These are phyloP conservation scores for Vitis riparia DNA, from an alignment of 164 flowering plant species.

Conservation along the genomic window DNA sequence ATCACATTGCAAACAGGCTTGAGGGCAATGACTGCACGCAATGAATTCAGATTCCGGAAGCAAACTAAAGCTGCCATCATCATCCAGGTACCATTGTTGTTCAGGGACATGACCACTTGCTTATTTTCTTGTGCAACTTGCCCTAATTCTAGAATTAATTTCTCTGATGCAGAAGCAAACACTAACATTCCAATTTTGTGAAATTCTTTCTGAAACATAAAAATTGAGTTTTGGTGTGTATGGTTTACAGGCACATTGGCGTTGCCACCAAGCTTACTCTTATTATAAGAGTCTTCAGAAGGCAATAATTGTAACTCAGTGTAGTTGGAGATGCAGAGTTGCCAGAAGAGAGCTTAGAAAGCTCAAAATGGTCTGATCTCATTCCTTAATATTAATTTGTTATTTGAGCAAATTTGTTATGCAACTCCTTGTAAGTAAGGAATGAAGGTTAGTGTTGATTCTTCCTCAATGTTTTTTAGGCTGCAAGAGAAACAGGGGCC, in stretches of 20 bases:
- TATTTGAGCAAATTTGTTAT: background rate
- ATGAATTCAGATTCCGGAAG: slow-evolving; percentile 21
- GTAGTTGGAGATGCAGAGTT: slow-evolving; percentile 76
- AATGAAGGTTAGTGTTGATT: slow-evolving; percentile 1
- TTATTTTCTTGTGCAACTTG: no score
- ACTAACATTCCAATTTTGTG: background rate
- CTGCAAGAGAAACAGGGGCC: slow-evolving; percentile 87
- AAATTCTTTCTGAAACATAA: background rate
- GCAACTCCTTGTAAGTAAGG: background rate
- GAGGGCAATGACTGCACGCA: slow-evolving; percentile 26
- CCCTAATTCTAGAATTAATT: no score
- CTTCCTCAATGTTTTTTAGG: slow-evolving; percentile 36
- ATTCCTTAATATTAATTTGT: slow-evolving; percentile 7
- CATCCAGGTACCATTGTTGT: slow-evolving; percentile 17
- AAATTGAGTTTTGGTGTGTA: background rate
- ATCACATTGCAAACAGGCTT: slow-evolving; percentile 21
- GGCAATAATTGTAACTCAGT: slow-evolving; percentile 60
- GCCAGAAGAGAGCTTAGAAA: slow-evolving; percentile 70
- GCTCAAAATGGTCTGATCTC: slow-evolving; percentile 64
- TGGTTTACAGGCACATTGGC: slow-evolving; percentile 57
- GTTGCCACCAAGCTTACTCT: slow-evolving; percentile 54
- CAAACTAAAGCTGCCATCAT: slow-evolving; percentile 24
- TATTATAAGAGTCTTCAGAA: slow-evolving; percentile 66
- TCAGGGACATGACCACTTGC: background rate
- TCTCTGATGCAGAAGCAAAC: background rate